phyloP scores from a whole-genome alignment of 2,329 filamentous ascomycete species.

The Xylaria digitata region DNA sequence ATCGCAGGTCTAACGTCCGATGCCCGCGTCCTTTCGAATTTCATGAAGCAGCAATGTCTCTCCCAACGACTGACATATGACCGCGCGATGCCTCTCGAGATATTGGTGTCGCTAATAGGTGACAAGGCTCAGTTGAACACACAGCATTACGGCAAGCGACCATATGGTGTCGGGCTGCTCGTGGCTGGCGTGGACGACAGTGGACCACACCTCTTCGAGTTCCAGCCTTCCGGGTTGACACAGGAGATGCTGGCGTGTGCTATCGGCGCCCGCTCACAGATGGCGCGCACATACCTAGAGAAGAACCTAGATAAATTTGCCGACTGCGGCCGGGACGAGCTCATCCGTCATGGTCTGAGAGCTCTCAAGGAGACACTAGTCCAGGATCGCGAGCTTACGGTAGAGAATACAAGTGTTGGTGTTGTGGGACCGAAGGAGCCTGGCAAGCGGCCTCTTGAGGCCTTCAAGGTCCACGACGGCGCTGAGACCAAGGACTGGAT shows the following conservation, averaged over 20 bases:
- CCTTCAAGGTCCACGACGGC: conserved; percentile 91
- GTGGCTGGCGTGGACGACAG: conserved; percentile 94
- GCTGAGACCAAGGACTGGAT: conserved; percentile 87
- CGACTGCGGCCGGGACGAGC: conserved; percentile 79
- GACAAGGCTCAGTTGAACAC: conserved; percentile 98
- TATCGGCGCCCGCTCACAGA: conserved; percentile 95
- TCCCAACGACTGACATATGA: conserved; percentile 95
- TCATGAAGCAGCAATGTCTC: conserved; percentile 99
- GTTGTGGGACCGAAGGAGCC: conserved; percentile 74
- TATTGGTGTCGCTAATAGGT: conserved; percentile 90
- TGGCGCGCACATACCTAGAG: conserved; percentile 97
- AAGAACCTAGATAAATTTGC: conserved; percentile 87
- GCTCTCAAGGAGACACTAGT: conserved; percentile 95
- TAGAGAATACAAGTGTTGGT: conserved; percentile 95
- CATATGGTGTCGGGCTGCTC: conserved; percentile 93
- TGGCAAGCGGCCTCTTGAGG: conserved; percentile 72
- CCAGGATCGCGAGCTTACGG: conserved; percentile 96
- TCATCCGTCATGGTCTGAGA: conserved; percentile 89
- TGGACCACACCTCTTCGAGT: conserved; percentile 96
- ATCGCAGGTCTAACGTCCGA: conserved; percentile 97
- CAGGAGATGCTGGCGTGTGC: conserved; percentile 97
- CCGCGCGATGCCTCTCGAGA: conserved; percentile 88
- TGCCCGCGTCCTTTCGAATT: conserved; percentile 98
- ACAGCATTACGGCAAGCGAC: conserved; percentile 95
- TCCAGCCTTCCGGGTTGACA: conserved; percentile 95